Conservation (phyloP, 2,329 filamentous ascomycete species). For the Cladophialophora yegresii region DNA sequence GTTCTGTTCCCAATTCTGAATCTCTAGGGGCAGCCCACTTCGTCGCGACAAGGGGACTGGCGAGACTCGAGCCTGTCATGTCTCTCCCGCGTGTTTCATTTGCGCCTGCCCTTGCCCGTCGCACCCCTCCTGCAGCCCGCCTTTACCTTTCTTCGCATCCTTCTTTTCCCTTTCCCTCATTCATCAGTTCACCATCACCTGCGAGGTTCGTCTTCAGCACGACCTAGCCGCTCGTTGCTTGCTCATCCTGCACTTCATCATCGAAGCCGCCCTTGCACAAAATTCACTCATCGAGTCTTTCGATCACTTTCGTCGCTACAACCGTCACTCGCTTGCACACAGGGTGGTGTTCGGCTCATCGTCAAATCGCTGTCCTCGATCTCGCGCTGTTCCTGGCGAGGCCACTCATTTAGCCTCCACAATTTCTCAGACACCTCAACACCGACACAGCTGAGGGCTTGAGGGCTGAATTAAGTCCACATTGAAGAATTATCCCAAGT, state of each 20-base stretch:
- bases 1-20: slow-evolving; percentile 18
- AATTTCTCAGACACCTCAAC: slow-evolving; percentile 9
- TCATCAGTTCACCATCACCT: slow-evolving; percentile 30
- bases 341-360: slow-evolving; percentile 15
- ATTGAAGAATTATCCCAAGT: neutral
- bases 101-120: slow-evolving; percentile 24
- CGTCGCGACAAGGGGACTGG: slow-evolving; percentile 10
- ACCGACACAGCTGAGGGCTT: slow-evolving; percentile 1
- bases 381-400: slow-evolving; percentile 25
- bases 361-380: slow-evolving; percentile 20
- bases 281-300: slow-evolving; percentile 34
- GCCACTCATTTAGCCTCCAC: slow-evolving; percentile 29
- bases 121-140: slow-evolving; percentile 29
- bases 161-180: slow-evolving; percentile 37
- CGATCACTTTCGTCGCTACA: slow-evolving; percentile 20
- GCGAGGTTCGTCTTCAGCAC: slow-evolving; percentile 33
- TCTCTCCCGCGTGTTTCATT: slow-evolving; percentile 19
- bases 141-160: slow-evolving; percentile 24
- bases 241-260: slow-evolving; percentile 22
- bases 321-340: slow-evolving; percentile 26
- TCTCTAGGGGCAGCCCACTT: slow-evolving; percentile 14
- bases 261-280: slow-evolving; percentile 18
- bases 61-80: slow-evolving; percentile 21
- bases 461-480: neutral
- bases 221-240: slow-evolving; percentile 36